Base-by-base conservation (phyloP, 2,329 filamentous ascomycete species). In the Fusarium phyllophilum region DNA sequence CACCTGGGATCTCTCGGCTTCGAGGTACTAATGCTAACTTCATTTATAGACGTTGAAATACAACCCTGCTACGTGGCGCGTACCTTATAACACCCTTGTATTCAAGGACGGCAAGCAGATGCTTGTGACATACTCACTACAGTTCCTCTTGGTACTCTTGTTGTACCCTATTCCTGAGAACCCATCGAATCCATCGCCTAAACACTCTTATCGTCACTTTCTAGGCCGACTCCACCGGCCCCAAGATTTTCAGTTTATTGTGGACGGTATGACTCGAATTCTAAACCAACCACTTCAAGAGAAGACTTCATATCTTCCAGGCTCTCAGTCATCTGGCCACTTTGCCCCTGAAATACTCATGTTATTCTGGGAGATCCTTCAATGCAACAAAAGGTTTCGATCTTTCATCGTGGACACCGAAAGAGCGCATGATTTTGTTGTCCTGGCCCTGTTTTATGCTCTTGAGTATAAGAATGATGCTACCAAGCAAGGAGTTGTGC, bases 391-490 rank as follows among this genome's bases (percentile, higher is more conserved):
- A 84, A 90, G 96, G 67, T 99, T 99, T 84, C 89, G 96, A 38
- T 94, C 95, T 3, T 99, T 98, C 82, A 96, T 99, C 78, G 96
- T 98, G 72, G 96, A 99, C 77, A 98, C 96, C 0, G 94, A 96
- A 79, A 89, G 96, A 61, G 94, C 94, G 1, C 94, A 98, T 78
- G 96, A 99, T 81, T 98, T 98, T 82, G 88, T 98, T 58, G 90
- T 98, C 18, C 86, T 98, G 26, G 91, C 97, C 45, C 85, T 98
- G 8, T 99, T 97, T 83, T 98, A 98, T 81, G 94, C 95, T 9
- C 90, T 97, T 52, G 95, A 97, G 80, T 93, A 96, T 82, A 95
- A 94, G 79, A 89, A 91, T 46, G 96, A 98, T 79, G 86, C 93
- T 26, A 91, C 95, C 3, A 97, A 96, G 81, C 95, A 98, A 82